Percentiles rank a stretch among this genome's conserved stretches.
Evolutionary conservation across 106 monocot genomes (phyloP).

Genomic region (Iris macrosiphon): DNA sequence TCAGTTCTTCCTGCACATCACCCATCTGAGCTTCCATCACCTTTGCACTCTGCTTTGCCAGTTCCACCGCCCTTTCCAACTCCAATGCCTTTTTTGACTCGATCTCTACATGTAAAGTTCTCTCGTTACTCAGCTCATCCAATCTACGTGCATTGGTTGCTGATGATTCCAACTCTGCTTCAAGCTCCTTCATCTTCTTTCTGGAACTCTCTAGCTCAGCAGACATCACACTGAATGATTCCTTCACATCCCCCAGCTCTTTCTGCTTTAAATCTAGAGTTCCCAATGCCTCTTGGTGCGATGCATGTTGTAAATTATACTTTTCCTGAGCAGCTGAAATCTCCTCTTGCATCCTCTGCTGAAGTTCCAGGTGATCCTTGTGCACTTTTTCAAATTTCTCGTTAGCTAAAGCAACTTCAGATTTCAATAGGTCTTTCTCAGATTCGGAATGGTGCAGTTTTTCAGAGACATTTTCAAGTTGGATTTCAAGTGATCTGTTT

Average conservation of each 20-base stretch:
- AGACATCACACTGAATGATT: slow-evolving; percentile 32
- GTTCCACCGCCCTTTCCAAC: slow-evolving; percentile 42
- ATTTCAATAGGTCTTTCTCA: slow-evolving; percentile 37
- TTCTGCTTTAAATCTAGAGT: slow-evolving; percentile 37
- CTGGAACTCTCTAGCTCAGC: slow-evolving; percentile 39
- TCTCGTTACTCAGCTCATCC: slow-evolving; percentile 33
- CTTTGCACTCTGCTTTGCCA: slow-evolving; percentile 29
- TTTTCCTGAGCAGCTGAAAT: slow-evolving; percentile 37
- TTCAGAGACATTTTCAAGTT: slow-evolving; percentile 29
- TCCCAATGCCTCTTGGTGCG: slow-evolving; percentile 41
- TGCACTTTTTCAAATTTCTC: slow-evolving; percentile 35
- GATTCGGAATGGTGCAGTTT: slow-evolving; percentile 46
- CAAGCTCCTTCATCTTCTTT: slow-evolving; percentile 47
- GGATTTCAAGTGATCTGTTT: slow-evolving; percentile 31
- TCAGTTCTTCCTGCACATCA: slow-evolving; percentile 41
- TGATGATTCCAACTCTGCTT: slow-evolving; percentile 26
- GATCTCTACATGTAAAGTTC: slow-evolving; percentile 27
- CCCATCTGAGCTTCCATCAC: slow-evolving; percentile 42
- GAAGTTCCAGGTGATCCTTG: slow-evolving; percentile 43
- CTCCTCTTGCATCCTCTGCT: slow-evolving; percentile 48
- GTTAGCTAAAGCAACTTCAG: slow-evolving; percentile 28
- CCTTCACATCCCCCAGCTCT: slow-evolving; percentile 46
- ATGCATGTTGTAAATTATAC: slow-evolving; percentile 29
- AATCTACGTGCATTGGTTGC: slow-evolving; percentile 26
- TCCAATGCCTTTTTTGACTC: slow-evolving; percentile 46